Base-by-base conservation (phyloP, 2,329 filamentous ascomycete genomes). In the Periconia sp. region DNA sequence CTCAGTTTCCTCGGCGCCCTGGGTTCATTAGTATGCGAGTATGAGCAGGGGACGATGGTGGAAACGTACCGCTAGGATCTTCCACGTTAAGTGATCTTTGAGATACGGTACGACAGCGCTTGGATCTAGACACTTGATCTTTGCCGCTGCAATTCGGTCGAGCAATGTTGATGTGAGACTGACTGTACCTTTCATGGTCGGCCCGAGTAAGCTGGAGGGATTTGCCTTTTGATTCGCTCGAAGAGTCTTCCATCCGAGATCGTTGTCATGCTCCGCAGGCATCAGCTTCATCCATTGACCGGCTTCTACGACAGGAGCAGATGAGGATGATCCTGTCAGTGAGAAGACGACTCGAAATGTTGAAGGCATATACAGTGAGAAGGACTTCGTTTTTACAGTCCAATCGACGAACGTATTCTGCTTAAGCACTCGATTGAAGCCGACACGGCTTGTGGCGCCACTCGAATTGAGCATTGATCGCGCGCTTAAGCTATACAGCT, bases 211-310 rank as follows among this genome's bases (percentile, higher is more conserved):
- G 15, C 40, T 41, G 4, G 23, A 38, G 16, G 40, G 42, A 2
- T 82, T 81, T 40, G 80, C 77, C 47, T 82, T 84, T 41, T 77
- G 34, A 18, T 40, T 24, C 3, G 17, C 33, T 13, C 32, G 26
- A 19, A 73, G 25, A 83, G 79, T 11, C 73, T 72, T 29, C 89
- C 76, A 58, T 9, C 10, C 17, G 19, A 28, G 25, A 28, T 28
- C 4, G 25, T 28, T 13, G 13, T 45, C 40, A 17, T 50, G 46
- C 4, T 38, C 34, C 5, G 30, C 15, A 2, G 58, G 50, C 52
- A 59, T 57, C 16, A 65, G 34, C 21, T 53, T 50, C 32, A 46
- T 50, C 64, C 64, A 68, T 13, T 42, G 50, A 12, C 64, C 64
- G 4, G 59, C 54, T n/a, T 61, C 45, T 8, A 40, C 41, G 1